Evolutionary conservation across 306 rosid species (phyloP).

Genomic region (Myrica gale): DNA sequence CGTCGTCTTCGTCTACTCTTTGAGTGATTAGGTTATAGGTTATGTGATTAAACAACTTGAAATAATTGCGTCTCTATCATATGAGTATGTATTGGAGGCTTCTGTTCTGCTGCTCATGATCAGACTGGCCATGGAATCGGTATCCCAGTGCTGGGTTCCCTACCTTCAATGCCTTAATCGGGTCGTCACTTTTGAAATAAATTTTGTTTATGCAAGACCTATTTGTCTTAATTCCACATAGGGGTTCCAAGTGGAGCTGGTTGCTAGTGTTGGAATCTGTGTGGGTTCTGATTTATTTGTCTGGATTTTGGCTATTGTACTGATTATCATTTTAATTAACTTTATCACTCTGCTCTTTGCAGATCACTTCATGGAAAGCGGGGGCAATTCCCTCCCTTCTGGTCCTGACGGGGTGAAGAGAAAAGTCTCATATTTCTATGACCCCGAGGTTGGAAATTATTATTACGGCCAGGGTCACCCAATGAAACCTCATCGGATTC

Average conservation of each 20-base stretch:
- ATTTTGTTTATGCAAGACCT: not conserved
- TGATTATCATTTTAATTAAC: not conserved
- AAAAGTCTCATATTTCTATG: constrained; percentile 50
- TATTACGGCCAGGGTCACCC: constrained; percentile 57
- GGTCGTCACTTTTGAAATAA: not conserved
- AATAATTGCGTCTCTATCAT: not conserved
- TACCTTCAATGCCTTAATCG: not conserved
- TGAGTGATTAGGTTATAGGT: not conserved
- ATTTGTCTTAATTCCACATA: not conserved
- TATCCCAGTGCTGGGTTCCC: not conserved
- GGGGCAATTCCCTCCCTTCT: constrained; percentile 51
- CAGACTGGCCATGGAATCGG: not conserved
- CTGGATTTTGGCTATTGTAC: not conserved
- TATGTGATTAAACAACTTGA: not conserved
- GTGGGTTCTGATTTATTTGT: not conserved
- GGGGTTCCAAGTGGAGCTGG: not conserved
- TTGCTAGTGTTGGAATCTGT: not conserved
- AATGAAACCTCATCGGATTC: constrained; percentile 49
- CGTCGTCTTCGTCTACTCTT: not conserved
- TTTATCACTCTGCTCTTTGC: not conserved
- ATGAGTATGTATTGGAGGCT: not conserved
- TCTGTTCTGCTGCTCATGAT: not conserved
- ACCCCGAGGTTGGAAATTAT: constrained; percentile 56
- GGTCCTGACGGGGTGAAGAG: constrained; percentile 50
- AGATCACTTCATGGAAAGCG: constrained; percentile 17